Evolutionary conservation across 306 rosid genomes (phyloP), one percentile per base, ranked within the genome.

Genomic region (Albizia julibrissin): DNA sequence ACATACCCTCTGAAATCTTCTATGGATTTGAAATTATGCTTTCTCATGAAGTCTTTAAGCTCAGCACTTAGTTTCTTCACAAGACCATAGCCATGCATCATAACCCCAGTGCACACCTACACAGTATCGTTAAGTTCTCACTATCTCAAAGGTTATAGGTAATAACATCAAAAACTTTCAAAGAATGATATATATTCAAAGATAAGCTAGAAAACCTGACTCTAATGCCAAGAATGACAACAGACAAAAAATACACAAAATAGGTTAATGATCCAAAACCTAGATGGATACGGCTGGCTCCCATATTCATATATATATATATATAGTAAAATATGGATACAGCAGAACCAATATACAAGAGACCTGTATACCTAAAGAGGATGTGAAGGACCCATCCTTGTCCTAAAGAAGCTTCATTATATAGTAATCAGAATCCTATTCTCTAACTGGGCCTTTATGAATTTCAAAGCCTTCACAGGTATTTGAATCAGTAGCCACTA

Each of bases 51-150:
- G 82, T 91, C 99, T 88, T 90, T 70, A 69, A 95, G 96, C 86
- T 95, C 99, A 11, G 75, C 79, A 81, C 89, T 87, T 21, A 95
- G 96, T 83, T 91, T 87, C 91, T 91, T 95, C 87, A 95, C 99
- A 71, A 95, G 85, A 82, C 99, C 92, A 73, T 95, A 95, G 21
- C 99, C 98, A 58, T 95, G 98, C 98, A 93, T 93, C 99, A 95
- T 95, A 83, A 95, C 99, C 71, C 98, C 99, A 8, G 99, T 95
- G 84, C 99, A 95, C 24, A 92, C 98, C 99, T 93, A 80, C 84
- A 83, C 75, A 72, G 49, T 79, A 44, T 46, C 24, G 27, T 24
- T 15, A 64, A 29, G 8, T 26, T 14, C 16, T 62, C 39, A 13
- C 37, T 5, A 12, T 27, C 21, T 13, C 10, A 14, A 62, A 62